Base-by-base conservation (phyloP, 176 grass and related monocot genomes). In the Oryza coarctata region DNA sequence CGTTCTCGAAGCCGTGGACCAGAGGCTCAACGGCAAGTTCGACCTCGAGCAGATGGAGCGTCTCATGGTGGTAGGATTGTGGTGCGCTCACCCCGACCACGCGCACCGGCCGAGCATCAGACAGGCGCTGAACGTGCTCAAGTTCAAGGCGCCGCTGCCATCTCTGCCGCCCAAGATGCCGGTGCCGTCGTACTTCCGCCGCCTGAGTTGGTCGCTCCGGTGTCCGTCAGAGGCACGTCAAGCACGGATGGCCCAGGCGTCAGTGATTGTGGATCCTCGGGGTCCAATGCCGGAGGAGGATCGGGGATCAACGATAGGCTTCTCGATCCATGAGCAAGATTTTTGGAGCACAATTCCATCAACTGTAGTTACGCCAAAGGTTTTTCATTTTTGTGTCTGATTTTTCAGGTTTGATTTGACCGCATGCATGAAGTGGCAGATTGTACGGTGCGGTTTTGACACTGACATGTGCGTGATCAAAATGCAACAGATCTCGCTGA, bases 1-100 rank as follows among this genome's bases (percentile, higher is more conserved):
- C 23, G 33, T 94, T 20, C 80, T 94, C n/a, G 87, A 94, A 78
- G 91, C 91, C 20, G 91, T 70, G 13, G 94, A 94, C 71, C 32
- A 50, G 77, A 91, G 85, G 73, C 71, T 97, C 0, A 49, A 83
- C 12, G 85, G 80, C 29, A 22, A 72, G 58, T 94, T 89, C n/a
- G 87, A 89, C 11, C 45, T 72, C 74, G 39, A 50, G 67, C 86
- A 94, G 83, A 97, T 97, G 88, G 89, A 91, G 75, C 71, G 79
- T 11, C 81, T 97, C 41, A 88, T 97, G 87, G 30, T 91, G 63
- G 87, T 97, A 2, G 94, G 94, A 30, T 72, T 97, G 22, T 94
- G 94, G 91, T 97, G 94, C 52, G 91, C 89, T 25, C 91, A 97
- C 47, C 91, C 94, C 20, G 89, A 94, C 74, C 89, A 88, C 79